These are phyloP conservation scores for Climacium dendroides DNA, from an alignment of 225 moss, liverwort and hornwort genomes.

Conservation along the genomic window DNA sequence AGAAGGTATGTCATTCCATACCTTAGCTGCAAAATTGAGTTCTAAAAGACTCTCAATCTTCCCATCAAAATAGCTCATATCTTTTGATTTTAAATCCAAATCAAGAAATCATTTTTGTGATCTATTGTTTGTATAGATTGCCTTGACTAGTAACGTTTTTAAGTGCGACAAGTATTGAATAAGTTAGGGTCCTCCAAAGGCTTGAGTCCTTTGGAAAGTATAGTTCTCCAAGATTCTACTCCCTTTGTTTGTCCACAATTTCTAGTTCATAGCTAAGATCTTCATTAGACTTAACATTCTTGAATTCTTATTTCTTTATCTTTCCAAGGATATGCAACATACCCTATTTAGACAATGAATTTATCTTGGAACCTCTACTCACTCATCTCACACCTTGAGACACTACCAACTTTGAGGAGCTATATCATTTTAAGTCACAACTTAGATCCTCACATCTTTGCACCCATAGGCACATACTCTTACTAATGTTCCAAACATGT, in stretches of 20 bases:
- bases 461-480: accelerated
- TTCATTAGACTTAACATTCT: not conserved
- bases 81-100: not conserved
- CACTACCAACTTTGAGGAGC: accelerated
- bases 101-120: accelerated
- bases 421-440: not conserved
- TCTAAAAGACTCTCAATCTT: not conserved
- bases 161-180: not conserved
- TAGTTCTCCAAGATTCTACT: not conserved
- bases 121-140: not conserved
- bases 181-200: not conserved
- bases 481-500: accelerated
- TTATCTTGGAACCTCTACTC: accelerated
- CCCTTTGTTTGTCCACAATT: not conserved
- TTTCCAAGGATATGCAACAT: not conserved
- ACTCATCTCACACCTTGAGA: accelerated
- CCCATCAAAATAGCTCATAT: accelerated
- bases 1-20: accelerated
- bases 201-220: accelerated
- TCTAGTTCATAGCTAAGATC: not conserved
- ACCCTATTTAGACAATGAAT: accelerated
- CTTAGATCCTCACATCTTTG: accelerated
- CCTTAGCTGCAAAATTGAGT: accelerated
- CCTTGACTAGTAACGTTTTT: not conserved
- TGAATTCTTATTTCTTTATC: not conserved